Percentiles rank a stretch among this genome's conserved stretches.
These are phyloP conservation scores for Nicotiana benthamiana DNA, from an alignment of 257 asterid genomes.

Conservation along the genomic window DNA sequence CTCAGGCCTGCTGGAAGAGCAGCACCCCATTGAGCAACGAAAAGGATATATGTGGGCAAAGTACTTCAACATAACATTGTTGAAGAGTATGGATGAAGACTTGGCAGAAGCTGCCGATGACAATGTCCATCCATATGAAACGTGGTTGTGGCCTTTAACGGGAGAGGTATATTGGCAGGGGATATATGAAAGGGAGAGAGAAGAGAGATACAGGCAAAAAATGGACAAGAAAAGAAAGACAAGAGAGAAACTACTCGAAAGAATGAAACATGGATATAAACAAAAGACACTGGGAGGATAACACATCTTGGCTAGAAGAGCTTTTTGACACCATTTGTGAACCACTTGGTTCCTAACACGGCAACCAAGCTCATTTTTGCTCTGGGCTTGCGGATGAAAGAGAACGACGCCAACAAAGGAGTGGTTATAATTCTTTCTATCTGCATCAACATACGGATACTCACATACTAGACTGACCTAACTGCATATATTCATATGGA, in stretches of 20 bases:
- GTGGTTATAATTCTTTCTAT: constrained; percentile 18
- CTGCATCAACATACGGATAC: constrained; percentile 17
- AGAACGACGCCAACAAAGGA: neutral
- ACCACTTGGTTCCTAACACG: constrained; percentile 8
- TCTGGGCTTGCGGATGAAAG: constrained; percentile 10
- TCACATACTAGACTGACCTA: constrained; percentile 31
- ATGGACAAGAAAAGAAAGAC: constrained; percentile 92
- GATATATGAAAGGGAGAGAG: constrained; percentile 82
- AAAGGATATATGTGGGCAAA: constrained; percentile 77
- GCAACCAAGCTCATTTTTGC: constrained; percentile 16
- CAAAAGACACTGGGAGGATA: constrained; percentile 76
- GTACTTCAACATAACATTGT: constrained; percentile 52
- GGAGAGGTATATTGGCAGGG: constrained; percentile 99
- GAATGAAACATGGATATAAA: constrained; percentile 72
- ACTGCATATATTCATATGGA: constrained; percentile 15
- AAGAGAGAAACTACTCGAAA: constrained; percentile 62
- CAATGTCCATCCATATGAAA: constrained; percentile 60
- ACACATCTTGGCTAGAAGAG: neutral
- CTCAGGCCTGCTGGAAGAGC: constrained; percentile 64
- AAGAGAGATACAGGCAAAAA: constrained; percentile 77
- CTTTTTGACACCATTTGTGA: constrained; percentile 11
- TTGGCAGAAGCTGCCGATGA: constrained; percentile 98
- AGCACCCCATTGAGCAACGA: constrained; percentile 68
- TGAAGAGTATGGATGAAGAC: constrained; percentile 94
- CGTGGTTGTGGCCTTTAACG: constrained; percentile 93